A percentile compares a stretch with the other conserved stretches of the same genome.
Evolutionary conservation across 805 yeast species (phyloP).

Genomic region (Candida quercuum): DNA sequence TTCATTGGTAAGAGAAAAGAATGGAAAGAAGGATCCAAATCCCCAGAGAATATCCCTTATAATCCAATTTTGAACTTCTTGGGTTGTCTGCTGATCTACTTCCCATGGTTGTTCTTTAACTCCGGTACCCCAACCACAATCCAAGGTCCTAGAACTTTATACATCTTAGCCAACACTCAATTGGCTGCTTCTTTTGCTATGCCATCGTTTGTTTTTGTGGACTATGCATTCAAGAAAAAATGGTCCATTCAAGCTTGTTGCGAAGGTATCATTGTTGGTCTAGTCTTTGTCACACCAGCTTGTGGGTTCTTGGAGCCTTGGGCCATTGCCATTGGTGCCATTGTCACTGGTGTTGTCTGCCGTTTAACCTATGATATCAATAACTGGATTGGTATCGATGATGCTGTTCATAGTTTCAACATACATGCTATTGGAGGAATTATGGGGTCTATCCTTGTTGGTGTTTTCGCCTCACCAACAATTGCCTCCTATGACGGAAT

Average conservation of each 20-base stretch:
- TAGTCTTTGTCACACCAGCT: constrained; percentile 97
- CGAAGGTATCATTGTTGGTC: constrained; percentile 91
- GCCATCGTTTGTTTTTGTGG: constrained; percentile 81
- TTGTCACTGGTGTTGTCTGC: constrained; percentile 74
- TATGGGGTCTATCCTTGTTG: constrained; percentile 80
- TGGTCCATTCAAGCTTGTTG: constrained; percentile 93
- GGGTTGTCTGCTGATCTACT: constrained; percentile 83
- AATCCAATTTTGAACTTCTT: constrained; percentile 84
- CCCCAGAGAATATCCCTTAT: constrained; percentile 77
- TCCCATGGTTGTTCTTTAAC: constrained; percentile 97
- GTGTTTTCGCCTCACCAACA: no score
- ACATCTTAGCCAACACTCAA: constrained; percentile 88
- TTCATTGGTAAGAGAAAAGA: constrained; percentile 73
- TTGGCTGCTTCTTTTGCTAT: constrained; percentile 87
- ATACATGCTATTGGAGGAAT: constrained; percentile 98
- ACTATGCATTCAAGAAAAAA: constrained; percentile 76
- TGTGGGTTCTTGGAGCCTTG: constrained; percentile 88
- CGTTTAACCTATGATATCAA: constrained; percentile 84
- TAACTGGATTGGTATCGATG: constrained; percentile 75
- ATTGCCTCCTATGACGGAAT: no score
- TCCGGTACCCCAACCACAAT: constrained; percentile 75
- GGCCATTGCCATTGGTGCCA: constrained; percentile 83
- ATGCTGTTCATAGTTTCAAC: constrained; percentile 87
- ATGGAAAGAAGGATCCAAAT: constrained; percentile 33
- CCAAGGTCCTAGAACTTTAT: constrained; percentile 78